phyloP scores from a whole-genome alignment of 139 green algal genomes.

The Volvox africanus region DNA sequence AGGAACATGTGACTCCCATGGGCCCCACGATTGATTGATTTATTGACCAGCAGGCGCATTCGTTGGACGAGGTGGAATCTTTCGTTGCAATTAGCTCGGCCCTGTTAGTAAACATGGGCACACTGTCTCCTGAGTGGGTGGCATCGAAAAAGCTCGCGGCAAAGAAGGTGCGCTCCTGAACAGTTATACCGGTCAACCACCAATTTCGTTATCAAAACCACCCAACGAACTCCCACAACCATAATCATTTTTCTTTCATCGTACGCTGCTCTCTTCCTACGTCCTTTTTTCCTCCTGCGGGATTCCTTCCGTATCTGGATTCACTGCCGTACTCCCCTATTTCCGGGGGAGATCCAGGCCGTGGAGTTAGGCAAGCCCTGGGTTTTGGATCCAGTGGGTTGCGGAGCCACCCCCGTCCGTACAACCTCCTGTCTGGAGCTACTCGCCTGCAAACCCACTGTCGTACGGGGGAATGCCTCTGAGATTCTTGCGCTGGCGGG shows the following conservation, averaged over 20 bases:
- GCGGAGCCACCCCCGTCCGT: conserved; percentile 80
- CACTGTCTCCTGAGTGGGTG: conserved; percentile 72
- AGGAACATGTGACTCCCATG: too few relatives aligned
- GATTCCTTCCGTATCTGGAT: too few relatives aligned
- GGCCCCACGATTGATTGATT: too few relatives aligned
- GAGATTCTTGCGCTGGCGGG: conserved; percentile 84
- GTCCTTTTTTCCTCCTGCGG: too few relatives aligned
- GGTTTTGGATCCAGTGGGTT: conserved; percentile 89
- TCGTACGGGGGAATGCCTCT: conserved; percentile 84
- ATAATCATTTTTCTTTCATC: neutral
- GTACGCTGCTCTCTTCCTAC: too few relatives aligned
- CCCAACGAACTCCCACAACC: neutral
- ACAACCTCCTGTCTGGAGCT: conserved; percentile 70
- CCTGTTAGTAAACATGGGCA: conserved; percentile 89
- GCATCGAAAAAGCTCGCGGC: conserved; percentile 77
- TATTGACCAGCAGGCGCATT: conserved; percentile 62
- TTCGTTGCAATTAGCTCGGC: conserved; percentile 74
- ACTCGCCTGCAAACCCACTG: conserved; percentile 68
- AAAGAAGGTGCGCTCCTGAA: conserved; percentile 48
- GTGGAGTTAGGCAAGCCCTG: conserved; percentile 75
- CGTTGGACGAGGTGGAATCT: conserved; percentile 76
- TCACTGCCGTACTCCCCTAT: neutral
- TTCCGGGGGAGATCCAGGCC: conserved; percentile 48
- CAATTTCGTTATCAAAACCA: neutral
- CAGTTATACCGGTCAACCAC: neutral